Percentiles rank a stretch among this genome's conserved stretches.
Evolutionary conservation across 108 stramenopile genomes (phyloP).

Genomic region (Stephanodiscus minutulus): DNA sequence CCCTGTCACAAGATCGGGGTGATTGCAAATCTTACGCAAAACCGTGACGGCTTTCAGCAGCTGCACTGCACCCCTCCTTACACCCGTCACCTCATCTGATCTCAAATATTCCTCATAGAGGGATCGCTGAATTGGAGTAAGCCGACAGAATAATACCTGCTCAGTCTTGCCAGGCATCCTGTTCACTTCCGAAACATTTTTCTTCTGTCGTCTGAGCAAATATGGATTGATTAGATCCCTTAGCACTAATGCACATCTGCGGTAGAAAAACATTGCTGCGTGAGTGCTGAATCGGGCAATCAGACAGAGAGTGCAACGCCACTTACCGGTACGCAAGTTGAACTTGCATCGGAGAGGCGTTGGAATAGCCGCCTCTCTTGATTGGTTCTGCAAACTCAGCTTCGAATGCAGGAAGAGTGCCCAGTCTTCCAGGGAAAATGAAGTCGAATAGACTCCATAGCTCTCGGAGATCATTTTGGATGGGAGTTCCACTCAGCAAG

Average conservation of each 20-base stretch:
- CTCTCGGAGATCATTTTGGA: conserved; percentile 97
- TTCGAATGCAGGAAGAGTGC: conserved; percentile 96
- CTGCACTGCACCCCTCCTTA: conserved; percentile 62
- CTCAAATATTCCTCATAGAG: conserved; percentile 72
- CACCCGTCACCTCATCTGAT: conserved; percentile 67
- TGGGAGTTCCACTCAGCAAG: conserved; percentile 88
- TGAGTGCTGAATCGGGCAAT: too few species aligned
- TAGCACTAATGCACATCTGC: conserved; percentile 85
- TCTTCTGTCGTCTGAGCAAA: conserved; percentile 87
- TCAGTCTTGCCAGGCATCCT: conserved; percentile 93
- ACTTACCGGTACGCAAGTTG: conserved; percentile 74
- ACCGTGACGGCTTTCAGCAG: conserved; percentile 87
- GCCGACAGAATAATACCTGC: conserved; percentile 93
- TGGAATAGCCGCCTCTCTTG: conserved; percentile 89
- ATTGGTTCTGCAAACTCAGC: conserved; percentile 93
- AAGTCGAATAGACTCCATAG: conserved; percentile 96
- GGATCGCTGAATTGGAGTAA: conserved; percentile 74
- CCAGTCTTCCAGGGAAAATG: conserved; percentile 94
- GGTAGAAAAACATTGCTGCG: too few species aligned
- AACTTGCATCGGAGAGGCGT: conserved; percentile 87
- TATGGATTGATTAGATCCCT: conserved; percentile 94
- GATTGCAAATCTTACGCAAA: conserved; percentile 96
- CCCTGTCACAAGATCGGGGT: conserved; percentile 87
- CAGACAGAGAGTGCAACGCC: too few species aligned
- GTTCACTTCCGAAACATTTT: conserved; percentile 78